Evolutionary conservation across 176 grass and related monocot genomes (phyloP).

Genomic region (Carex kokanica): DNA sequence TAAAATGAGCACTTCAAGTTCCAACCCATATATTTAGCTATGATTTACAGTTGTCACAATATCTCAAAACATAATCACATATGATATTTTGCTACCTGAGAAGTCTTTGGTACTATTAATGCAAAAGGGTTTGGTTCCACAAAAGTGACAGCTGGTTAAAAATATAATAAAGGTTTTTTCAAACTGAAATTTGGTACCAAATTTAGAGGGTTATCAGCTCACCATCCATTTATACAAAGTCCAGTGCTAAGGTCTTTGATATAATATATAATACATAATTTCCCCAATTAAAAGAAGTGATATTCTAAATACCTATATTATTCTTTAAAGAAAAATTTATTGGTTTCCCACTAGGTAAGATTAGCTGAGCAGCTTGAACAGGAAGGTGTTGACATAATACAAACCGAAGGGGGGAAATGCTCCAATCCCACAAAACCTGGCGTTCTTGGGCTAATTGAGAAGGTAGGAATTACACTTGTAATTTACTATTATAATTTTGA

Average conservation of each 20-base stretch:
- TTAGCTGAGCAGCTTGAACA: conserved; percentile 83
- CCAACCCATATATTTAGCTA: not conserved
- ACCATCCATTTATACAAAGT: not conserved
- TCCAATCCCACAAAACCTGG: conserved; percentile 73
- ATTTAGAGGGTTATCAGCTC: not conserved
- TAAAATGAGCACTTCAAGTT: not conserved
- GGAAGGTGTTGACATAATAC: conserved; percentile 84
- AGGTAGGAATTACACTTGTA: conserved; percentile 31
- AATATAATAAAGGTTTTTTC: not conserved
- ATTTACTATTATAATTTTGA: not conserved
- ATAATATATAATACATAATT: not conserved
- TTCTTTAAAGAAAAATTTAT: not conserved
- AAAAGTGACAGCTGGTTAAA: not conserved
- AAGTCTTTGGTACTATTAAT: not conserved
- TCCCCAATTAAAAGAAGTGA: not conserved
- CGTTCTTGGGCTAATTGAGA: conserved; percentile 84
- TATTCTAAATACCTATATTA: not conserved
- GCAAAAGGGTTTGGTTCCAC: not conserved
- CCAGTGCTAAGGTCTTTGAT: not conserved
- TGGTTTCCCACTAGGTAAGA: conserved; percentile 46
- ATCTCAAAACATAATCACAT: not conserved
- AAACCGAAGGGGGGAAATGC: conserved; percentile 90
- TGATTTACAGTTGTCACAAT: not conserved
- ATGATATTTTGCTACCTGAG: not conserved
- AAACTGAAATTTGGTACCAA: not conserved